Base-by-base conservation (phyloP, 2,329 filamentous ascomycete genomes). In the Myriosclerotinia scirpicola region DNA sequence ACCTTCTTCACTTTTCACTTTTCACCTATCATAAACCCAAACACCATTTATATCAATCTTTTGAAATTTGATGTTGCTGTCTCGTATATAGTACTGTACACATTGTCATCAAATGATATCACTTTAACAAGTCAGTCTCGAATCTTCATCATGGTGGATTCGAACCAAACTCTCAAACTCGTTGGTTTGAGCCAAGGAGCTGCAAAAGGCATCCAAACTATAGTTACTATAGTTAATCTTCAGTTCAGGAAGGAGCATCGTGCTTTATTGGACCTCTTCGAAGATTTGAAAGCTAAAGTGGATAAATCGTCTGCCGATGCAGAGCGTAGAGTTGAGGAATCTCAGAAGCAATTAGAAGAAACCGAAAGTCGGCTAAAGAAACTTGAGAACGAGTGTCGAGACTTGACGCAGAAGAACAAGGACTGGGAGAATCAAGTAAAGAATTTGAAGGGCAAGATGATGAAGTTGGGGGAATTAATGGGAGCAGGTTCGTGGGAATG, bases 221-320 rank as follows among this genome's bases (percentile, higher is more conserved):
- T 65, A 52, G 55, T 60, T 5, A 15, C 22, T 14, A 50, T 65
- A 52, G 55, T 60, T 5, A 20, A 53, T 7, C 30, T 61, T 20
- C 54, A 65, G 14, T 65, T 60, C 6, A 44, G 54, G 26, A 61
- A 61, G 8, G 64, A 61, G 26, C 44, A 61, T 36, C 22, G 36
- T 36, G 26, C 55, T 36, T 40, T 65, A 11, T 61, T 52, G 22
- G 40, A 44, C 0, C 30, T 53, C 17, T n/a, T 60, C 5, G 44
- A 53, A 34, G 64, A 44, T 15, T 42, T 65, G 40, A 53, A 26
- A 20, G 34, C 12, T 17, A 22, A 20, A 20, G 6, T 44, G 15
- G 64, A 60, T n/a, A 30, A 46, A 22, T 12, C 36, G 50, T 65
- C 64, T 26, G 46, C 17, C 17, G 44, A 60, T 34, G 34, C 54